Conservation (phyloP, 495 filamentous ascomycete species). For the Lentithecium fluviatile region DNA sequence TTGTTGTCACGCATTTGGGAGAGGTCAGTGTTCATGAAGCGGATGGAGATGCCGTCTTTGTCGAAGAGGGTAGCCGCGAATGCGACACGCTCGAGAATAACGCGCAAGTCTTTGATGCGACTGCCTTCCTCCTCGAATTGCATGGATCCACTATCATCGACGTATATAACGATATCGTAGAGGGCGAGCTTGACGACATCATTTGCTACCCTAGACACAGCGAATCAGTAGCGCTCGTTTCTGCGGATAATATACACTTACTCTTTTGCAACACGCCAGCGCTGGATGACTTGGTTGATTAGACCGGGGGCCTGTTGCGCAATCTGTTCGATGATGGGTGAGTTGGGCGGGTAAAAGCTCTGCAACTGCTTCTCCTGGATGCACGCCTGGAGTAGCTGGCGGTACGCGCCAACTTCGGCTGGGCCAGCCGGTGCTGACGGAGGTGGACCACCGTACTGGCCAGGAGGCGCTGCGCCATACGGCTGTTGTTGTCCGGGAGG, state of each 20-base stretch:
- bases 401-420: conserved; percentile 54
- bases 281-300: conserved; percentile 53
- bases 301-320: conserved; percentile 45
- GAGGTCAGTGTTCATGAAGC: conserved; percentile 64
- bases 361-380: conserved; percentile 61
- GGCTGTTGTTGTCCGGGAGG: conserved; percentile 22
- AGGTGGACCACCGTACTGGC: conserved; percentile 27
- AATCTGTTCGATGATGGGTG: conserved; percentile 48
- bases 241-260: too few species aligned
- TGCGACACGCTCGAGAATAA: conserved; percentile 62
- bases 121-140: conserved; percentile 64
- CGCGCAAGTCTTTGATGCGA: conserved; percentile 63
- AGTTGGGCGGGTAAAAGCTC: conserved; percentile 56
- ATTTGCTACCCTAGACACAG: conserved; percentile 49
- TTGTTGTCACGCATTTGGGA: conserved; percentile 8
- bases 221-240: too few species aligned
- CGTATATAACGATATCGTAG: conserved; percentile 67
- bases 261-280: conserved; percentile 59
- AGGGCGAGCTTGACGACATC: conserved; percentile 67
- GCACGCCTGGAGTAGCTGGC: conserved; percentile 51
- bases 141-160: conserved; percentile 74
- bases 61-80: conserved; percentile 68
- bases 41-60: conserved; percentile 65
- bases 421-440: conserved; percentile 42
- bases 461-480: conserved; percentile 11